Evolutionary conservation across 305 asterid species (phyloP).

Genomic region (Fraxinus albicans): DNA sequence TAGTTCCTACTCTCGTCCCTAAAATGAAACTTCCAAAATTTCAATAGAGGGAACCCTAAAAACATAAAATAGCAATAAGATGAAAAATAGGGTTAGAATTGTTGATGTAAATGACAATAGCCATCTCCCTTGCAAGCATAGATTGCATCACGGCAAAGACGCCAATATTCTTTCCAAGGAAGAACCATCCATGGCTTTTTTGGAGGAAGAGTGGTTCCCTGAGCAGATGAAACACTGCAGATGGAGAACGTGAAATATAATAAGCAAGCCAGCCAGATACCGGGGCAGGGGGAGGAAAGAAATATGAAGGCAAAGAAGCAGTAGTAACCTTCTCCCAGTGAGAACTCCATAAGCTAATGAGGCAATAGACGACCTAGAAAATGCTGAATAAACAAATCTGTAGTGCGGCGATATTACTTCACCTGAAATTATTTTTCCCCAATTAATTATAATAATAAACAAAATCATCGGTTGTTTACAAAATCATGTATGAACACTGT

Average conservation of each 20-base stretch:
- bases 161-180: conserved; percentile 76
- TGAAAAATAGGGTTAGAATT: not conserved
- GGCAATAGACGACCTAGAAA: conserved; percentile 59
- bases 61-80: not conserved
- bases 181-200: conserved; percentile 71
- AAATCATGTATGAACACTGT: not conserved
- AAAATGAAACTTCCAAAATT: not conserved
- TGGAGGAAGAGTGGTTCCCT: conserved; percentile 44
- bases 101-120: conserved; percentile 12
- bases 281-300: not conserved
- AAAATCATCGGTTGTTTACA: not conserved
- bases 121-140: conserved; percentile 51
- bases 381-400: conserved; percentile 39
- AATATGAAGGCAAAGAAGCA: conserved; percentile 15
- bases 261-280: not conserved
- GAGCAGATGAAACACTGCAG: conserved; percentile 56
- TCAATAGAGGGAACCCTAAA: not conserved
- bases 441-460: conserved; percentile 12
- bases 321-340: conserved; percentile 64
- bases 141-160: conserved; percentile 57
- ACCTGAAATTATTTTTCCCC: conserved; percentile 48
- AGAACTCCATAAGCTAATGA: conserved; percentile 76
- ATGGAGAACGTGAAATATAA: conserved; percentile 12
- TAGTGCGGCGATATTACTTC: conserved; percentile 69
- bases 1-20: not conserved